Conservation (phyloP, 139 green algal species). For the Tetradesmus obliquus region DNA sequence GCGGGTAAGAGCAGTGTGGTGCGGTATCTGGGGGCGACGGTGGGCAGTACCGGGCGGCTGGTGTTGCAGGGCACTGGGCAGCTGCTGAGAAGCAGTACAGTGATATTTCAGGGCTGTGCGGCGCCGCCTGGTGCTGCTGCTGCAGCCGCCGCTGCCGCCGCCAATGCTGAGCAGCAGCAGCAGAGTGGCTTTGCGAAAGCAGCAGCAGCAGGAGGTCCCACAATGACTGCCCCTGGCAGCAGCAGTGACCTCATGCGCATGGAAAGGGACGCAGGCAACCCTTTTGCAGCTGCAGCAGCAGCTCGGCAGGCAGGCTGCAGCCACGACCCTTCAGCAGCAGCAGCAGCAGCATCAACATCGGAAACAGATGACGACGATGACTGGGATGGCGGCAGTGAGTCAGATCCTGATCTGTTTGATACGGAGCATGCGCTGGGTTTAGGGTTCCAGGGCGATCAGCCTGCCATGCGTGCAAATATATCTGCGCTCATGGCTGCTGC, state of each 20-base stretch:
- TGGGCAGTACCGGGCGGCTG: conserved; percentile 15
- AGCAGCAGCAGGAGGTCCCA: neutral
- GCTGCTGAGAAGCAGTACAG: conserved; percentile 18
- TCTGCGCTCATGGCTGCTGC: conserved; percentile 43
- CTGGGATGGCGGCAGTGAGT: neutral
- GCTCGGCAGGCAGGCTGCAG: neutral
- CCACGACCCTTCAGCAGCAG: neutral
- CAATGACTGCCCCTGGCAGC: conserved; percentile 21
- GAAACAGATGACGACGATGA: neutral
- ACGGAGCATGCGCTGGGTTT: neutral
- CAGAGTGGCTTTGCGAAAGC: neutral
- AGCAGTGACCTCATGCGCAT: conserved; percentile 36
- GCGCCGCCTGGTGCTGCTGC: neutral
- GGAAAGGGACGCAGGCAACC: neutral
- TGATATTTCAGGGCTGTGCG: conserved; percentile 39
- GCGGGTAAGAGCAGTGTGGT: neutral
- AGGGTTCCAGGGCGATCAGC: neutral
- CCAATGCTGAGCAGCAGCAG: conserved; percentile 9
- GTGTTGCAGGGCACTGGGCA: conserved; percentile 37
- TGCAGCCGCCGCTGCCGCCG: neutral
- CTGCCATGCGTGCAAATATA: conserved; percentile 45
- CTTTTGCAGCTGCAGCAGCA: neutral
- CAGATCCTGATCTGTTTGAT: conserved; percentile 22
- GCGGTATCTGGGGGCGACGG: conserved; percentile 2
- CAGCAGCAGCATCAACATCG: neutral